Evolutionary conservation across 2,329 filamentous ascomycete genomes (phyloP).

Genomic region (Ustulina deusta): DNA sequence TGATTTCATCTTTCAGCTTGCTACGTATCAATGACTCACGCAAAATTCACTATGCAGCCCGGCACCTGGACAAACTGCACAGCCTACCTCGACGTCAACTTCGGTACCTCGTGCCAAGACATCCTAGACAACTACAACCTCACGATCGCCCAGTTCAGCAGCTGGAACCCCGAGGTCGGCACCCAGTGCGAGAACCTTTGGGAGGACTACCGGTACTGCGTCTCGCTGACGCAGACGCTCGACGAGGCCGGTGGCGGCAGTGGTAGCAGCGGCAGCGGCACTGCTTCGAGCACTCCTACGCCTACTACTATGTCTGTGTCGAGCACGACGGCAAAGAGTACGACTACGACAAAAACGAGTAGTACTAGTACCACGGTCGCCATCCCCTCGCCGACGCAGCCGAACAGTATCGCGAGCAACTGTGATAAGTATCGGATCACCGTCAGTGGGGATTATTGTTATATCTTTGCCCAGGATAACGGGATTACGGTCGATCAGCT

Average conservation of each 20-base stretch:
- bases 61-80: too few species aligned
- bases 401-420: slow-evolving; percentile 16
- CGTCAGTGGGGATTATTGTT: slow-evolving; percentile 11
- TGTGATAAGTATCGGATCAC: slow-evolving; percentile 11
- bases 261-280: background rate
- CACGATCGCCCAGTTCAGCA: slow-evolving; percentile 9
- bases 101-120: background rate
- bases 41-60: slow-evolving; percentile 1
- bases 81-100: slow-evolving; percentile 11
- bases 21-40: too few species aligned
- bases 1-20: too few species aligned
- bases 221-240: slow-evolving; percentile 6
- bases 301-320: background rate
- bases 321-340: background rate
- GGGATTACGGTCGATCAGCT: slow-evolving; percentile 24
- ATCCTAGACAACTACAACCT: background rate
- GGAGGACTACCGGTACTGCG: background rate
- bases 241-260: background rate
- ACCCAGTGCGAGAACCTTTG: slow-evolving; percentile 5
- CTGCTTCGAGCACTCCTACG: background rate
- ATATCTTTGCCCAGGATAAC: slow-evolving; percentile 11
- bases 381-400: slow-evolving; percentile 13
- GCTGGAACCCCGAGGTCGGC: slow-evolving; percentile 20
- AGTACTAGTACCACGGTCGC: background rate
- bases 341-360: background rate